phyloP scores from a whole-genome alignment of 1,139 yeast species.

The Pichia sp. region DNA sequence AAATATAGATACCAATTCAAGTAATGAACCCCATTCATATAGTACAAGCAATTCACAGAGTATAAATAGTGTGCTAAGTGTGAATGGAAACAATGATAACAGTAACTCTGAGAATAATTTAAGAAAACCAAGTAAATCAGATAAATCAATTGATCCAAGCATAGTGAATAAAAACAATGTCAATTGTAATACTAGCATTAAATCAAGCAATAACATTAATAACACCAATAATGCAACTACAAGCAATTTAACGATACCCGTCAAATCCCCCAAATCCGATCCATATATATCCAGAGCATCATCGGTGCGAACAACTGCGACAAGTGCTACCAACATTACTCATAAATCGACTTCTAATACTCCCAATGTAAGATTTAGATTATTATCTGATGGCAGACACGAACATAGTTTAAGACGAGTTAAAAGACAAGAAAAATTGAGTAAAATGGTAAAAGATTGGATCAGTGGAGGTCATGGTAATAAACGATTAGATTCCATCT shows the following conservation, averaged over 20 bases:
- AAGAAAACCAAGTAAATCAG: background rate
- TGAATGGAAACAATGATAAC: background rate
- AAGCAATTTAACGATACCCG: background rate
- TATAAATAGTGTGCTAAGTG: background rate
- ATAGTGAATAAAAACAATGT: background rate
- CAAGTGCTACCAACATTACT: background rate
- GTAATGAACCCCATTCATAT: background rate
- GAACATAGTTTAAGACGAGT: conserved; percentile 73
- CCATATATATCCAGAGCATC: conserved; percentile 1
- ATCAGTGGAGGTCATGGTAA: conserved; percentile 76
- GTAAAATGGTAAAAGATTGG: conserved; percentile 80
- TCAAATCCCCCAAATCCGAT: background rate
- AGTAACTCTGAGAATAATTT: background rate
- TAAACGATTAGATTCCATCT: conserved; percentile 71
- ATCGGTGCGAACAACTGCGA: conserved; percentile 3
- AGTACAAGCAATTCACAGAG: background rate
- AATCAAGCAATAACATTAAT: background rate
- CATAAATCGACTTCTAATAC: conserved; percentile 1
- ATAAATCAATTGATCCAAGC: background rate
- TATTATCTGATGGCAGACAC: conserved; percentile 63
- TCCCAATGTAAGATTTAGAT: conserved; percentile 35
- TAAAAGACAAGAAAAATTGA: conserved; percentile 80
- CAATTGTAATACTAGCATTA: background rate
- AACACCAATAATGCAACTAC: background rate
- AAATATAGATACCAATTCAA: background rate